phyloP scores from a whole-genome alignment of 2,329 filamentous ascomycete species.

The Neoarthrinium moseri region DNA sequence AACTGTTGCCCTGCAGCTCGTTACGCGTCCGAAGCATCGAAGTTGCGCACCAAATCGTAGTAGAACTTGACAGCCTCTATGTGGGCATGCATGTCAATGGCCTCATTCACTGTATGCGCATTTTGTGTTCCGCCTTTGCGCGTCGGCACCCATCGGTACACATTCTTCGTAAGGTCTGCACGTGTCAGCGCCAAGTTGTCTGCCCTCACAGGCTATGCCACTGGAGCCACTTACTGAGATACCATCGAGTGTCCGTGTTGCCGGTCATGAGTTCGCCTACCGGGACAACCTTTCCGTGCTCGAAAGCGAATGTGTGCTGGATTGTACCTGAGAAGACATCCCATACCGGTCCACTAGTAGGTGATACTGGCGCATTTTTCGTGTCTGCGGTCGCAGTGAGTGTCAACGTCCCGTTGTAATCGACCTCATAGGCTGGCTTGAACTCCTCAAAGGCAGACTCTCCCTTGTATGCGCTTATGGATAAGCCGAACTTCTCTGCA shows the following conservation, averaged over 20 bases:
- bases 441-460: constrained; percentile 27
- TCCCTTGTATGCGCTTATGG: constrained; percentile 46
- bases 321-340: constrained; percentile 31
- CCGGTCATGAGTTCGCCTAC: constrained; percentile 35
- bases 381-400: constrained; percentile 32
- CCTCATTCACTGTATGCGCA: constrained; percentile 37
- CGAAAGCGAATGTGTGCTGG: constrained; percentile 32
- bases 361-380: constrained; percentile 33
- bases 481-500: constrained; percentile 45
- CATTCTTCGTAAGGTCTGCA: constrained; percentile 30
- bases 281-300: constrained; percentile 31
- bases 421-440: constrained; percentile 32
- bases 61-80: constrained; percentile 37
- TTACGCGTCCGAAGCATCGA: constrained; percentile 26
- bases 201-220: background rate
- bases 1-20: too few relatives aligned
- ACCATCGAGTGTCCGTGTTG: constrained; percentile 35
- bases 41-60: constrained; percentile 35
- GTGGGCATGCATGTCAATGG: constrained; percentile 35
- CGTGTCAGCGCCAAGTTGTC: constrained; percentile 6
- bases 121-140: constrained; percentile 30
- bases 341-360: constrained; percentile 29
- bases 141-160: constrained; percentile 38
- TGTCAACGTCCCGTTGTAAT: constrained; percentile 38
- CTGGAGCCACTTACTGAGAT: constrained; percentile 27